Evolutionary conservation across 139 green algal species (phyloP), one percentile per base, ranked within the genome.

Genomic region (Spirogloea muscicola): DNA sequence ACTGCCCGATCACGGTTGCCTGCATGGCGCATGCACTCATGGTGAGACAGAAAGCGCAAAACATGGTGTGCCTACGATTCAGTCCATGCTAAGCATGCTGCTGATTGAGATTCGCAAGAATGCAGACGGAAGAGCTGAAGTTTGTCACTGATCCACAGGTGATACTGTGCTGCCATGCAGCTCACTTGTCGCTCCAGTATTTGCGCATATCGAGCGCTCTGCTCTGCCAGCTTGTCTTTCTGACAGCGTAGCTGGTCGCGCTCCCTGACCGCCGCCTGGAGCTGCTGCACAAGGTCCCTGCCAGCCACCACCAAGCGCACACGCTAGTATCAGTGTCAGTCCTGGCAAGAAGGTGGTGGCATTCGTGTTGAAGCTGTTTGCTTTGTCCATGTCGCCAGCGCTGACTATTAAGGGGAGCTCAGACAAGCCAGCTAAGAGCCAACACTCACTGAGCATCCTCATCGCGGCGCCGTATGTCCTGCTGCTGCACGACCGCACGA

Each of bases 241-340:
- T 68, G 33, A 4, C 10, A 10, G 43, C 18, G 59, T 6, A 68
- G 27, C 41, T 4, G 33, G 9, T 68, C 59, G 41, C 59, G 59
- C 27, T 68, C 59, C 27, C 5, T 4, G 6, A 58, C 16, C 10
- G 5, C 6, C 27, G 7, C 59, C 5, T 68, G 59, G 33, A 68
- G 43, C 59, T 68, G 59, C 59, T 68, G 59, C 59, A 31, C 37
- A 21, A 68, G 59, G 43, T 68, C 59, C 59, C 59, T 68, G 59
- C 59, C 59, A 68, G 33, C 43, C 43, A n/a, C n/a, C n/a, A n/a
- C n/a, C n/a, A n/a, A n/a, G n/a, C n/a, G n/a, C n/a, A n/a, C n/a
- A n/a, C n/a, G n/a, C n/a, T n/a, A n/a, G n/a, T n/a, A n/a, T n/a
- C n/a, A n/a, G n/a, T n/a, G n/a, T n/a, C n/a, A n/a, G n/a, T n/a